Evolutionary conservation across 1,139 yeast genomes (phyloP).

Genomic region (Ashbya aceris): DNA sequence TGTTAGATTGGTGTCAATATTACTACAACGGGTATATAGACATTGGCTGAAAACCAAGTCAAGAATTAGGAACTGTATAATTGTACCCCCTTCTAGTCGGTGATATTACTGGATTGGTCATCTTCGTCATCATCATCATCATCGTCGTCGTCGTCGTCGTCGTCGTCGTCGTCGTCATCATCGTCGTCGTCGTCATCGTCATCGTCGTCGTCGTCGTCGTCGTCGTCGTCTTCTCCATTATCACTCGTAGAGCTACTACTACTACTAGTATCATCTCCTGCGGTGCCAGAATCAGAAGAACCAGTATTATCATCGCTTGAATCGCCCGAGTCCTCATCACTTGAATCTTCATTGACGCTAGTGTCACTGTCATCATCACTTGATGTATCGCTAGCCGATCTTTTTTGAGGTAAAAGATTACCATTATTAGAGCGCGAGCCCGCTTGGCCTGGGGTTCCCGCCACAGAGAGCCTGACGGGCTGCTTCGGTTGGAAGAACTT

Average conservation of each 20-base stretch:
- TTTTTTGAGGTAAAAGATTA: slow-evolving; percentile 8
- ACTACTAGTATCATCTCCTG: slow-evolving; percentile 4
- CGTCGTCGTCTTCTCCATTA: slow-evolving; percentile 9
- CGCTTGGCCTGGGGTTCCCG: slow-evolving; percentile 9
- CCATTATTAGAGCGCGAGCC: slow-evolving; percentile 1
- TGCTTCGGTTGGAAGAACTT: slow-evolving; percentile 30
- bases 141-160: too few species aligned
- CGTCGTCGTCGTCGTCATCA: too few species aligned
- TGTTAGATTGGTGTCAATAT: too few species aligned
- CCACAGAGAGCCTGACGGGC: slow-evolving; percentile 14
- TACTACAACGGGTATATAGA: too few species aligned
- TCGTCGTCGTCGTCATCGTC: not conserved
- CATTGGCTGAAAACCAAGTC: too few species aligned
- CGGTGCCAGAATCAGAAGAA: slow-evolving; percentile 6
- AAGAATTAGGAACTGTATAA: too few species aligned
- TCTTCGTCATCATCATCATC: too few species aligned
- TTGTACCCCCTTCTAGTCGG: too few species aligned
- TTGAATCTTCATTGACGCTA: slow-evolving; percentile 7
- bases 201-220: slow-evolving; percentile 8
- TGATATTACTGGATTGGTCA: too few species aligned
- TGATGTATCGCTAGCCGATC: slow-evolving; percentile 12
- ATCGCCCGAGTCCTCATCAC: slow-evolving; percentile 6
- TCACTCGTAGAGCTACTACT: slow-evolving; percentile 10
- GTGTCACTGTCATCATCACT: slow-evolving; percentile 12
- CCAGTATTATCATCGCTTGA: slow-evolving; percentile 7